Evolutionary conservation across 257 asterid species (phyloP), one percentile per base, ranked within the genome.

Genomic region (Nicotiana obtusifolia): DNA sequence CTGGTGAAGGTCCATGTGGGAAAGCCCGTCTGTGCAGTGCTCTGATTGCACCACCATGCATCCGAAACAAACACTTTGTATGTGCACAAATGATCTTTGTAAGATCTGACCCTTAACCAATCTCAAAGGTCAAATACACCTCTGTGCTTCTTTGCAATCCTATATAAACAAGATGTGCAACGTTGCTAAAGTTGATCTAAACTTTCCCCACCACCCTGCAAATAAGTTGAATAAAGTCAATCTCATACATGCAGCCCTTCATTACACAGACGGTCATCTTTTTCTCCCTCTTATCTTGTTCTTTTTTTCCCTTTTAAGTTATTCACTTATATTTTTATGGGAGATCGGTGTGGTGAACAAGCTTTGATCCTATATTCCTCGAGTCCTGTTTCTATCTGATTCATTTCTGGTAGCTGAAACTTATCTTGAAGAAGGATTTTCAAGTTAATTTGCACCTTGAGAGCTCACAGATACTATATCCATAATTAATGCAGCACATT

Each of bases 151-250:
- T 85, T 81, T 3, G 97, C 94, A 35, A 95, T 92, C 83, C 89
- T 89, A 73, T 86, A 90, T 84, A 95, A 37, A 37, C 92, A 85
- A 53, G 86, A 88, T 30, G 97, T 90, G 88, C 93, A 87, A 33
- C 97, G 97, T 28, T 88, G 83, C 57, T 86, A 89, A 20, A 95
- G 91, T 83, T 94, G 98, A 84, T 88, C 91, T 6, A 86, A 84
- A 84, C 99, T 94, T 92, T 95, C 98, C 62, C 99, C 99, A 78
- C 99, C 98, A 81, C 99, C 97, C 99, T 95, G 91, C 85, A 88
- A 56, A 80, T 66, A 68, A 73, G 22, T 13, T 20, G 17, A 47
- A 73, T 3, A 44, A 35, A 73, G 9, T 41, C 49, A 41, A 41
- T 41, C 11, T 41, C 49, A 73, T 47, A 24, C 79, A 73, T 47